Conservation (phyloP, 805 yeast genomes). For the Cyberlindnera japonica region DNA sequence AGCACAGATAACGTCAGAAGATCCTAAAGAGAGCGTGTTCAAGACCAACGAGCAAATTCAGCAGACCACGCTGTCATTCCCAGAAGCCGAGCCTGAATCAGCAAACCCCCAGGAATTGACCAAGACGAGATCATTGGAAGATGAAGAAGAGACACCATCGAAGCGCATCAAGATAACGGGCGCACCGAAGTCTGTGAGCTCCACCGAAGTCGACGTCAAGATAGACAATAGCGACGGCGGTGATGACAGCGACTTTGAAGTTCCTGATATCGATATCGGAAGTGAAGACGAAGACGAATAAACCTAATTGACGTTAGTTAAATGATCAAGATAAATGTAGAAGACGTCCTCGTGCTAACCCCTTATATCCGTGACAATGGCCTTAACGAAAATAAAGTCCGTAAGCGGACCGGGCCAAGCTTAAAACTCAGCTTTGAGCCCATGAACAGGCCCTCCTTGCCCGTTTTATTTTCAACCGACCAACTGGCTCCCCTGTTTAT, state of each 20-base stretch:
- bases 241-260: slow-evolving; percentile 46
- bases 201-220: slow-evolving; percentile 14
- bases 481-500: too few relatives aligned
- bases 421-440: too few relatives aligned
- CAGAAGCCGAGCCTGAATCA: slow-evolving; percentile 6
- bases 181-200: neutral
- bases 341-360: too few relatives aligned
- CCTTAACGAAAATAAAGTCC: too few relatives aligned
- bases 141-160: slow-evolving; percentile 23
- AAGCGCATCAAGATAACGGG: slow-evolving; percentile 25
- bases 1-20: slow-evolving; percentile 7
- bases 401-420: too few relatives aligned
- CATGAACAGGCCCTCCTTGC: too few relatives aligned
- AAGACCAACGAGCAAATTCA: slow-evolving; percentile 25
- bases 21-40: slow-evolving; percentile 15
- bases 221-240: slow-evolving; percentile 23
- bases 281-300: slow-evolving; percentile 34
- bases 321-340: too few relatives aligned
- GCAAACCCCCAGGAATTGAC: neutral
- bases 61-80: slow-evolving; percentile 21
- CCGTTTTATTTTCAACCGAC: too few relatives aligned
- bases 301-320: too few relatives aligned
- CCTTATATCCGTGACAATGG: too few relatives aligned
- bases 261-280: slow-evolving; percentile 42
- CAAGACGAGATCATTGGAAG: slow-evolving; percentile 23